These are phyloP conservation scores for Pseudocercospora vitis DNA, from an alignment of 2,329 filamentous ascomycete genomes.

Conservation along the genomic window DNA sequence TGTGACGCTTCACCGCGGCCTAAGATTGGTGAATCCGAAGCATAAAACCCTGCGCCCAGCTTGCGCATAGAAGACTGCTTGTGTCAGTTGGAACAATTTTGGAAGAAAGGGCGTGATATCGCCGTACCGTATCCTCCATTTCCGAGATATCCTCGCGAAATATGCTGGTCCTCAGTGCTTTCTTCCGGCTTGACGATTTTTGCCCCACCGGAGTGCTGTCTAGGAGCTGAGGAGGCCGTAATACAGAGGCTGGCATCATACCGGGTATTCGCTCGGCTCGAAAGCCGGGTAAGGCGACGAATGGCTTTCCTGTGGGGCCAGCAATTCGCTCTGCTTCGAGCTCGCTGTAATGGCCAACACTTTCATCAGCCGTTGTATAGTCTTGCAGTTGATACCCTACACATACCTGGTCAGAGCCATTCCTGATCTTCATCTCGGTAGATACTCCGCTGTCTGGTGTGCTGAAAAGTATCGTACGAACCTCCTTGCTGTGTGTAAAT, in stretches of 20 bases:
- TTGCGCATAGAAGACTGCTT: conserved; percentile 10
- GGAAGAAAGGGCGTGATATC: neutral
- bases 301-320: conserved; percentile 1
- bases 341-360: conserved; percentile 27
- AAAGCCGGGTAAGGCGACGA: conserved; percentile 16
- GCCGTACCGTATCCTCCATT: conserved; percentile 26
- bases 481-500: conserved; percentile 34
- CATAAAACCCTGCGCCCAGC: neutral
- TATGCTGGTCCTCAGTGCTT: conserved; percentile 15
- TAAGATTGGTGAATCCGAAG: conserved; percentile 12
- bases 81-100: neutral
- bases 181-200: conserved; percentile 9
- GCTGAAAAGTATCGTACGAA: conserved; percentile 29
- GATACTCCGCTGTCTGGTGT: conserved; percentile 32
- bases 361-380: conserved; percentile 12
- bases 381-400: conserved; percentile 19
- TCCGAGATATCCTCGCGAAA: conserved; percentile 26
- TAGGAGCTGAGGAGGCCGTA: conserved; percentile 23
- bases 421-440: conserved; percentile 26
- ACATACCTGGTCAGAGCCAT: conserved; percentile 32
- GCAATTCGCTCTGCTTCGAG: conserved; percentile 17
- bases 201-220: conserved; percentile 16
- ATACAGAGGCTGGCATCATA: conserved; percentile 14
- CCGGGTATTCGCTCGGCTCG: conserved; percentile 19
- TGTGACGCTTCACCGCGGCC: neutral